Base-by-base conservation (phyloP, 805 yeast genomes). In the Brettanomyces anomalus region DNA sequence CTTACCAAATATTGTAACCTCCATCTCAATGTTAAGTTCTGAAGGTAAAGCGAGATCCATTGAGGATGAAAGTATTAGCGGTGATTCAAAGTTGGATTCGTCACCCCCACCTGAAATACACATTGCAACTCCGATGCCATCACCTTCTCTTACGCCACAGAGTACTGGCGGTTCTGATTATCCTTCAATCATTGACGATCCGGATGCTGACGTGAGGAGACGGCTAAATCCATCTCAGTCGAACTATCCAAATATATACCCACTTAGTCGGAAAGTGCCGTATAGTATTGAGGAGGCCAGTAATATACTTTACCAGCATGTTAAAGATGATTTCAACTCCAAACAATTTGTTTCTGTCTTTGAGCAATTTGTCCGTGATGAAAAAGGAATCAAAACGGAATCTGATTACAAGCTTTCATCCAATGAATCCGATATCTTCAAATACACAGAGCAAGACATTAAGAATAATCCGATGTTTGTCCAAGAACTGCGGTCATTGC, bases 81-180 rank as follows among this genome's bases (percentile, higher is more conserved):
- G 10, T 24, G 3, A 11, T 11, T 30, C 44, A 5, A 13, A 31
- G 5, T 19, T 43, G 17, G 19, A 19, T 24, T 42, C 40, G 33
- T 46, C 41, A 10, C 33, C 33, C 5, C 64, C 50, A 37, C 76
- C 57, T 48, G 62, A 64, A 4, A 65, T 81, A 4, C 89, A 84
- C 57, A 72, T 87, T 10, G 89, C 96, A 0, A 86, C 96, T 0
- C 96, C 95, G 0, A 84, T 83, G 1, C 93, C 95, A 3, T 85
- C 95, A 0, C 95, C 95, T 0, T 80, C 84, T 0, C 56, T 71
- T 15, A 68, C 77, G 2, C 83, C 85, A 1, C 64, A 49, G 33
- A 62, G 57, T 35, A 60, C 66, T 0, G 64, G 65, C 2, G 48
- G 45, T 10, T 24, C 28, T 11, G 28, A 11, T 24, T 7, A 24